Evolutionary conservation across 139 green algal species (phyloP).

Genomic region (Marvania coccoides): DNA sequence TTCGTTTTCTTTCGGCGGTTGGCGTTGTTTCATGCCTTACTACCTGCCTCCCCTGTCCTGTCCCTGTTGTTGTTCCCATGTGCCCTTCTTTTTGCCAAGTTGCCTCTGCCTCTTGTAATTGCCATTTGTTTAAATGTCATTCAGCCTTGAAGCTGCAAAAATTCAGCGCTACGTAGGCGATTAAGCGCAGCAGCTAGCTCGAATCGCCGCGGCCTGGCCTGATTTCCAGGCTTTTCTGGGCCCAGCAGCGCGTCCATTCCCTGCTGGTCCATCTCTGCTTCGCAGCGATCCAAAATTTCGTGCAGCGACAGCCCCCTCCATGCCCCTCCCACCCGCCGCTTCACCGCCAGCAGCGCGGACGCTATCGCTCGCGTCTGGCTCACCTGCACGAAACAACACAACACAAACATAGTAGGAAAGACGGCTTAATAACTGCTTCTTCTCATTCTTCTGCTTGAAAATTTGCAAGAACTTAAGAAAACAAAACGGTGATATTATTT

Average conservation of each 20-base stretch:
- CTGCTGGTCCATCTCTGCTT: slow-evolving; percentile 26
- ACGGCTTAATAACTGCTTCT: too few species aligned
- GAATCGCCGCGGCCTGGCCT: slow-evolving; percentile 46
- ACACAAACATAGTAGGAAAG: neutral
- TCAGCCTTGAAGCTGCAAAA: too few species aligned
- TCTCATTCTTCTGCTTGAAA: too few species aligned
- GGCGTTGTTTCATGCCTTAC: too few species aligned
- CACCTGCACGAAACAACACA: neutral
- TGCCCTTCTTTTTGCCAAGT: too few species aligned
- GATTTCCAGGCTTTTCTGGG: slow-evolving; percentile 25
- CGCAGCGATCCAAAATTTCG: slow-evolving; percentile 25
- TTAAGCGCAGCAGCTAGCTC: slow-evolving; percentile 67
- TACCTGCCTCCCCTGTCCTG: too few species aligned
- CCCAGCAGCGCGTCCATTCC: slow-evolving; percentile 40
- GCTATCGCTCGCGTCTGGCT: slow-evolving; percentile 47
- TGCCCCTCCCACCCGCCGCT: neutral
- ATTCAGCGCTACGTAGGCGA: slow-evolving; percentile 34
- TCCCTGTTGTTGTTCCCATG: too few species aligned
- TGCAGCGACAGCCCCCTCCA: slow-evolving; percentile 11
- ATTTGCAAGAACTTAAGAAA: too few species aligned
- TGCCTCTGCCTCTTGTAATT: too few species aligned
- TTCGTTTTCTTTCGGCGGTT: too few species aligned
- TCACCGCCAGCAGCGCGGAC: slow-evolving; percentile 18
- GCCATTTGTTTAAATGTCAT: too few species aligned
- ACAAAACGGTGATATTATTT: too few species aligned